These are phyloP conservation scores for Volvox carteri DNA, from an alignment of 163 green algal species.

Conservation along the genomic window DNA sequence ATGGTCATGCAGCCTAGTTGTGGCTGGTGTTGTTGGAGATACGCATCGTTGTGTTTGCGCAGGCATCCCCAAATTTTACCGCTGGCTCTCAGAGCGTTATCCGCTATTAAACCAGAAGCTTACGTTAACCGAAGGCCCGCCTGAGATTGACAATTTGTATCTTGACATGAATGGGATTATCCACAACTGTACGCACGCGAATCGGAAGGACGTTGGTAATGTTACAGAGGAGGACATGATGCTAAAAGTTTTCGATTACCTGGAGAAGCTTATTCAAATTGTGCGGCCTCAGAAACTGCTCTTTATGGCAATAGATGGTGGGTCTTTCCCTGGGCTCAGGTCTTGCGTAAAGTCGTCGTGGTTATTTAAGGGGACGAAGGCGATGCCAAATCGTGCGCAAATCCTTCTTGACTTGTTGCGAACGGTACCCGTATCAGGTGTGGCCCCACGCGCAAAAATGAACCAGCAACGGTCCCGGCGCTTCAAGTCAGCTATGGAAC, in stretches of 20 bases:
- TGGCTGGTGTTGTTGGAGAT: no score
- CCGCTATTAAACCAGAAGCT: slow-evolving; percentile 84
- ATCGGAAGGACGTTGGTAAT: slow-evolving; percentile 59
- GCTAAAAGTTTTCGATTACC: slow-evolving; percentile 87
- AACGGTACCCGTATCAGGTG: slow-evolving; percentile 78
- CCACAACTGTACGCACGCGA: slow-evolving; percentile 86
- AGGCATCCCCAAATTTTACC: slow-evolving; percentile 98
- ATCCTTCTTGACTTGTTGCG: no score
- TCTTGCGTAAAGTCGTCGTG: no score
- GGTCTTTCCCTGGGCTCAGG: neutral
- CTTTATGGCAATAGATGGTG: slow-evolving; percentile 97
- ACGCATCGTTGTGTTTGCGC: slow-evolving; percentile 15
- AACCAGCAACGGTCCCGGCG: slow-evolving; percentile 94
- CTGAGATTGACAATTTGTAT: slow-evolving; percentile 90
- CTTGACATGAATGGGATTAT: slow-evolving; percentile 97
- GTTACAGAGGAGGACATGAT: slow-evolving; percentile 93
- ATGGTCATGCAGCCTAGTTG: no score
- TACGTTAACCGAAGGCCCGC: slow-evolving; percentile 57
- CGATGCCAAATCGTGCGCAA: no score
- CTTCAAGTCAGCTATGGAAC: slow-evolving; percentile 87
- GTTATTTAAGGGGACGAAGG: no score
- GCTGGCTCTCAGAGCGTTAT: slow-evolving; percentile 95
- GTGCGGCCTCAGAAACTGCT: slow-evolving; percentile 93
- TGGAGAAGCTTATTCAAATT: slow-evolving; percentile 94
- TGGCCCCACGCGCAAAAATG: slow-evolving; percentile 96